A percentile compares a stretch with the other conserved stretches of the same genome.
phyloP scores from a whole-genome alignment of 148 eudicot species.

The Heliamphora exappendiculata region DNA sequence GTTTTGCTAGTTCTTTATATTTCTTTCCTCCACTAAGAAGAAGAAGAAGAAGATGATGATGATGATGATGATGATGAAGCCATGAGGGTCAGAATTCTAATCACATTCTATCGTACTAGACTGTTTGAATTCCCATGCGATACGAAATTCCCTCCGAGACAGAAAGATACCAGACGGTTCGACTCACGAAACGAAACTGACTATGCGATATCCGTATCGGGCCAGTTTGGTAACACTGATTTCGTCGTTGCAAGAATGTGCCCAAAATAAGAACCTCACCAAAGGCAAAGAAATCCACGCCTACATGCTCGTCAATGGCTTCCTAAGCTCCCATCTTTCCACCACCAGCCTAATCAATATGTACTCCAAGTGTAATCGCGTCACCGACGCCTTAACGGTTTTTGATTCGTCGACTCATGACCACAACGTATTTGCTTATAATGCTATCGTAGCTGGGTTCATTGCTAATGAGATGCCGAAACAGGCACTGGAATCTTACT shows the following conservation, averaged over 20 bases:
- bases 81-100: too few relatives aligned
- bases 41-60: too few relatives aligned
- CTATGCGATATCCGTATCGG: constrained; percentile 6
- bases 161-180: too few relatives aligned
- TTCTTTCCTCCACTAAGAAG: too few relatives aligned
- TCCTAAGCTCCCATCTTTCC: constrained; percentile 39
- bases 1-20: too few relatives aligned
- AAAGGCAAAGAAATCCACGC: constrained; percentile 52
- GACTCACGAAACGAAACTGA: too few relatives aligned
- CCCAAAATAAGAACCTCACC: constrained; percentile 25
- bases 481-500: constrained; percentile 32
- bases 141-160: too few relatives aligned
- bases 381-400: constrained; percentile 35
- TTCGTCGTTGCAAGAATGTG: constrained; percentile 42
- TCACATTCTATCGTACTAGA: too few relatives aligned
- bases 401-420: constrained; percentile 23
- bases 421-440: constrained; percentile 44
- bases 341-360: constrained; percentile 67
- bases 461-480: constrained; percentile 26
- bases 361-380: constrained; percentile 60
- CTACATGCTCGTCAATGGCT: constrained; percentile 37
- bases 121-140: too few relatives aligned
- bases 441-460: constrained; percentile 55
- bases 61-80: too few relatives aligned
- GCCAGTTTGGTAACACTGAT: constrained; percentile 13